Evolutionary conservation across 2,329 filamentous ascomycete species (phyloP).

Genomic region (Aspergillus sp.): DNA sequence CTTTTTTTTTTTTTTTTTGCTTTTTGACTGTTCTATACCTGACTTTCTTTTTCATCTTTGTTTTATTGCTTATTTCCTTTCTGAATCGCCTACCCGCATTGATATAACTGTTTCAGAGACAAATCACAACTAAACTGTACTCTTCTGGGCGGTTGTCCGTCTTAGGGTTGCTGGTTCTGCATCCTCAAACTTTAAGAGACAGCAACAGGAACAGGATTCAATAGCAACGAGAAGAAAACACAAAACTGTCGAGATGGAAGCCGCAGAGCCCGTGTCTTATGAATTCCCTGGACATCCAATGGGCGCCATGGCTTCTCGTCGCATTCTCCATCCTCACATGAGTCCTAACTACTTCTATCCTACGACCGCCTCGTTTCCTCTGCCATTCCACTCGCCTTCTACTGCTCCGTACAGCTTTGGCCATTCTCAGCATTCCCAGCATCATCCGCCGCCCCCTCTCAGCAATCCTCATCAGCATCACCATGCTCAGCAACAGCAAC

Average conservation of each 20-base stretch:
- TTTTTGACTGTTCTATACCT: neutral
- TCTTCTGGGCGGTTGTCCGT: neutral
- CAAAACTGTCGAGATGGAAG: slow-evolving; percentile 28
- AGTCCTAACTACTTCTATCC: slow-evolving; percentile 32
- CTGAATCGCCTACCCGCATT: no score
- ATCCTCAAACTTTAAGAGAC: neutral
- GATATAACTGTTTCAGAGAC: no score
- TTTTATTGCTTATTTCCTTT: neutral
- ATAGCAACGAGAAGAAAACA: slow-evolving; percentile 1
- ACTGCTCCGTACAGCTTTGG: slow-evolving; percentile 25
- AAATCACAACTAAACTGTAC: no score
- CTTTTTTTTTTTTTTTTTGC: neutral
- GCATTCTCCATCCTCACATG: slow-evolving; percentile 30
- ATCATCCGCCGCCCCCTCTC: slow-evolving; percentile 6
- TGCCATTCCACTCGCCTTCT: slow-evolving; percentile 29
- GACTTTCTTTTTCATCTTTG: neutral
- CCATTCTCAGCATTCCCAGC: slow-evolving; percentile 22
- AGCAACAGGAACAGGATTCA: no score
- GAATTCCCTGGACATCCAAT: slow-evolving; percentile 33
- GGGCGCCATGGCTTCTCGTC: slow-evolving; percentile 30
- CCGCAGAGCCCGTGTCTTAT: slow-evolving; percentile 35
- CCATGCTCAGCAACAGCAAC: slow-evolving; percentile 1
- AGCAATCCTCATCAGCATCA: neutral
- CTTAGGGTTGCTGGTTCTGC: neutral
- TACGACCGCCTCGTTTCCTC: slow-evolving; percentile 27